A percentile compares a stretch with the other conserved stretches of the same genome.
Evolutionary conservation across 1,284 basidiomycete species (phyloP).

Genomic region (Sporisorium exsertum): DNA sequence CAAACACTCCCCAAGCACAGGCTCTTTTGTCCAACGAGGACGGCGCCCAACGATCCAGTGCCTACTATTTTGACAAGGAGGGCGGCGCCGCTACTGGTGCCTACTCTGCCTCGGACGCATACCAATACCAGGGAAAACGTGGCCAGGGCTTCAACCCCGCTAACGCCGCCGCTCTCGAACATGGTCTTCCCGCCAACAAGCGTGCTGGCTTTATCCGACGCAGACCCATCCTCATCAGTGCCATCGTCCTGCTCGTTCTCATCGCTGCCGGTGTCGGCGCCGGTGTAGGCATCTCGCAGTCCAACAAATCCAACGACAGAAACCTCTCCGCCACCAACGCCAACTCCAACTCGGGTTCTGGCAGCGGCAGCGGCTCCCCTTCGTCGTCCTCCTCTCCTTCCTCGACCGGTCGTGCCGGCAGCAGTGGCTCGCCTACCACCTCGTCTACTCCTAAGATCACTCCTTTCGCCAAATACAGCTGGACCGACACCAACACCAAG

Average conservation of each 20-base stretch:
- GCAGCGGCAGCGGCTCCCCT: constrained; percentile 4
- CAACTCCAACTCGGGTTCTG: constrained; percentile 13
- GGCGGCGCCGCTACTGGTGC: constrained; percentile 34
- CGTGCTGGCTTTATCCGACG: constrained; percentile 35
- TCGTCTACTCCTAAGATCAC: constrained; percentile 36
- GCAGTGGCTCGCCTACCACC: constrained; percentile 12
- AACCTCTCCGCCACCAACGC: constrained; percentile 20
- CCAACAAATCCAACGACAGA: constrained; percentile 41
- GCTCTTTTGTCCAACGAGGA: constrained; percentile 22
- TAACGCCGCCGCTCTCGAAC: constrained; percentile 24
- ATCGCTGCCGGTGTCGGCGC: constrained; percentile 49
- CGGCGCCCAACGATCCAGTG: constrained; percentile 20
- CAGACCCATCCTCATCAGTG: constrained; percentile 32
- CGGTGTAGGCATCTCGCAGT: constrained; percentile 40
- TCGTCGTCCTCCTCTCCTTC: constrained; percentile 7
- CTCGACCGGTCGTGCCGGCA: constrained; percentile 1
- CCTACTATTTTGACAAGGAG: constrained; percentile 57
- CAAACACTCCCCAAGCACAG: constrained; percentile 29
- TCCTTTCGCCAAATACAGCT: constrained; percentile 62
- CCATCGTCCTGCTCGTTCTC: constrained; percentile 43
- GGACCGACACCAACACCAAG: constrained; percentile 64
- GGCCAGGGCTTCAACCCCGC: constrained; percentile 47
- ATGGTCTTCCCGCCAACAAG: constrained; percentile 16
- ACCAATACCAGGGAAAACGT: constrained; percentile 36
- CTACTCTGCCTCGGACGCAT: constrained; percentile 14